Base-by-base conservation (phyloP, 1,284 basidiomycete genomes). In the Cutaneotrichosporon sp. region DNA sequence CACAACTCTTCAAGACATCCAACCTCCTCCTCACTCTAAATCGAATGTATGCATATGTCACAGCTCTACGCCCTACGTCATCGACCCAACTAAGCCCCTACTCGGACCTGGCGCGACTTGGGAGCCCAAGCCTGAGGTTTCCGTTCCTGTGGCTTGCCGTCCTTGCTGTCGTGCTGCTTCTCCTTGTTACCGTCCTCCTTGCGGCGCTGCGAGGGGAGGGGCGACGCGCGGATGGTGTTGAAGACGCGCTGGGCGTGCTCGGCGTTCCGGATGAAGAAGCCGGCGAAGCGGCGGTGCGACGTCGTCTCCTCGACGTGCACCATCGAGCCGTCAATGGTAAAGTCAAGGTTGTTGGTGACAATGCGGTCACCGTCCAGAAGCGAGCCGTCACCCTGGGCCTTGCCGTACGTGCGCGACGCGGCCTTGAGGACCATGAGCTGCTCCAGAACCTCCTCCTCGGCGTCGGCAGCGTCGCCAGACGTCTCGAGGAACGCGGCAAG, bases 371-470 rank as follows among this genome's bases (percentile, higher is more conserved):
- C 93, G 60, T 90, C 87, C 54, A 97, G 77, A 43, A 97, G 63
- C 1, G 70, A 68, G 2, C 75, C 78, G 44, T 85, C 81, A 30
- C 78, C 80, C 51, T 79, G 78, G 53, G 82, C 84, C 69, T 88
- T 82, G 63, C 87, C 89, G 57, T 77, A 67, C 47, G 76, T 79
- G 54, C 79, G 72, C 48, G 74, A 76, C 1, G 85, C 84, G 60
- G 87, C 85, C 79, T 98, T 97, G 78, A 96, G 83, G 43, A 92
- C 86, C 90, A 97, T 97, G 81, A 97, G 83, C 80, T 93, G 89
- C 77, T 94, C 88, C 51, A 97, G 81, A 63, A 97, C 85, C 71
- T 91, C 88, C 71, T 97, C 93, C 76, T 97, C 92, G 43, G 58
- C 58, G 38, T 54, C 53, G 36, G 47, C 49, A 12, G 26, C 22